phyloP scores from a whole-genome alignment of 192 early-diverging fungal species.

The Gamsiella multidivaricata region DNA sequence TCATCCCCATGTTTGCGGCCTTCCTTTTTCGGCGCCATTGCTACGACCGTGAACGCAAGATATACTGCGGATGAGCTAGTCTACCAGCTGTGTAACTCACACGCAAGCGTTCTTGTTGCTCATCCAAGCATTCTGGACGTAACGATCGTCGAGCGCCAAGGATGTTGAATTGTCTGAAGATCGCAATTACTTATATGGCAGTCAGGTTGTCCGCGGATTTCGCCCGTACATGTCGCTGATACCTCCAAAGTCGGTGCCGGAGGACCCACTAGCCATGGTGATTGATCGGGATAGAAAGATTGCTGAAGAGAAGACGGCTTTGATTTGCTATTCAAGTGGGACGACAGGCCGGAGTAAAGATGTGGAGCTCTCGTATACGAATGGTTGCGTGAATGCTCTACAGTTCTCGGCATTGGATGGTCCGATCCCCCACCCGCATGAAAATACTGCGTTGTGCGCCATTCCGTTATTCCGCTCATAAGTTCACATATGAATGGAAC shows the following conservation, averaged over 20 bases:
- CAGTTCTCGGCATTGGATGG: conserved; percentile 67
- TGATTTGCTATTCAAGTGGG: conserved; percentile 76
- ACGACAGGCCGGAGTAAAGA: conserved; percentile 83
- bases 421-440: conserved; percentile 19
- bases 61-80: conserved; percentile 83
- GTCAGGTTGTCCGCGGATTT: conserved; percentile 38
- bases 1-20: conserved; percentile 32
- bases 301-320: conserved; percentile 53
- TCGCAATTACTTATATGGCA: conserved; percentile 59
- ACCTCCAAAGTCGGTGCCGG: conserved; percentile 17
- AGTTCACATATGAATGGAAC: too few relatives aligned
- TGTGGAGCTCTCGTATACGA: conserved; percentile 81
- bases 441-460: conserved; percentile 58
- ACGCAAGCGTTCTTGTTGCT: conserved; percentile 74
- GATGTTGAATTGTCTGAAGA: conserved; percentile 35
- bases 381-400: conserved; percentile 79
- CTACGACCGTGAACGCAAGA: conserved; percentile 82
- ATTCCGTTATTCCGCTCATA: conserved; percentile 82
- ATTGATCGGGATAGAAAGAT: conserved; percentile 29
- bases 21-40: conserved; percentile 64
- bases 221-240: conserved; percentile 41
- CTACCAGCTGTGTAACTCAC: conserved; percentile 75
- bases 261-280: conserved; percentile 14
- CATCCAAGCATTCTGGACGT: conserved; percentile 32
- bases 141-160: conserved; percentile 52